Base-by-base conservation (phyloP, 768 basidiomycete species). In the Hirschioporus abietinus region DNA sequence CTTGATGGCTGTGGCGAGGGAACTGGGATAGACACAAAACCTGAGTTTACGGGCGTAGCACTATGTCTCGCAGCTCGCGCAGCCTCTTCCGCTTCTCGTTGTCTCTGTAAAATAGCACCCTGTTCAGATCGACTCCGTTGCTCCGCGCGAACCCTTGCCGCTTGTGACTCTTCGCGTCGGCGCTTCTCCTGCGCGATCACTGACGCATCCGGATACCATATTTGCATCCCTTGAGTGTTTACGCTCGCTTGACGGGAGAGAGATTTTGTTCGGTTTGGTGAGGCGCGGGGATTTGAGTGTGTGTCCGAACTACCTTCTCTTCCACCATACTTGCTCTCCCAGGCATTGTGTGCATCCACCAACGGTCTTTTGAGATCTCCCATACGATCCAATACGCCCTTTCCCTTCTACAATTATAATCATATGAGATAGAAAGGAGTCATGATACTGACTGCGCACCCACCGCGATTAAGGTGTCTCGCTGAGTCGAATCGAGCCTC, bases 381-480 rank as follows among this genome's bases (percentile, higher is more conserved):
- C 68, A 26, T 30, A 10, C 24, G n/a, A 20, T 36, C 65, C 35
- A 35, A 30, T 26, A 25, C 26, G 17, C 42, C 60, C 59, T 27
- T 35, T 27, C 64, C 35, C 58, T 60, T 60, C 25, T 36, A 57
- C 34, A 34, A 26, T 6, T 42, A 7, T 12, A 12, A 15, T 52
- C 12, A 10, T 6, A 15, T 20, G 42, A 15, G 42, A 52, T 15
- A 5, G 42, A 52, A 15, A 12, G 6, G 3, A 52, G 42, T 52
- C 42, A 52, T 15, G 3, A 20, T 3, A 20, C 12, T 12, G 12
- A 15, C 42, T 52, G 42, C 42, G 42, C 42, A 86, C 91, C 76
- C 75, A 93, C 92, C 80, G 86, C 75, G 35, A 81, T 83, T 20
- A 93, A 81, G 75, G 91, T 91, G 63, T 85, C 78, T 64, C 87